A percentile compares a stretch with the other conserved stretches of the same genome.
Evolutionary conservation across 2,329 filamentous ascomycete genomes (phyloP).

Genomic region (Cladophialophora exuberans): DNA sequence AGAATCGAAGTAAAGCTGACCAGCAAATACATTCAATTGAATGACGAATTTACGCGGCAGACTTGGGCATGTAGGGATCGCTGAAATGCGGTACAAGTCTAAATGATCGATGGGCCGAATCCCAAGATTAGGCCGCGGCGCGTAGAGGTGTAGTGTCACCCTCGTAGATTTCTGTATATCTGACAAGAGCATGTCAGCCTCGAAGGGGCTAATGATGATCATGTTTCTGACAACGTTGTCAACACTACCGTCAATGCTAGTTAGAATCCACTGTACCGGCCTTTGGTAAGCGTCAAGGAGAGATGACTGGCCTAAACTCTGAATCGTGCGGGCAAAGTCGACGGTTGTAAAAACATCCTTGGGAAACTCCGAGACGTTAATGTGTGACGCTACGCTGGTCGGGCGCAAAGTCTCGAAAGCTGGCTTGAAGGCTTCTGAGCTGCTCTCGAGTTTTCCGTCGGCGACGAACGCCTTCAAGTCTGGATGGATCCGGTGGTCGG

Average conservation of each 20-base stretch:
- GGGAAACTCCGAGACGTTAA: conserved; percentile 6
- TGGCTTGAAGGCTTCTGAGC: conserved; percentile 9
- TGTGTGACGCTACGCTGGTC: conserved; percentile 10
- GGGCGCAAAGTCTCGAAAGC: conserved; percentile 7
- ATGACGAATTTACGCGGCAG: background rate
- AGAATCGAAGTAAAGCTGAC: background rate
- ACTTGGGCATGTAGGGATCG: background rate
- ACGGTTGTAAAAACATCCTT: background rate
- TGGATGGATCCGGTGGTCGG: background rate
- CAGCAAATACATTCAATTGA: background rate
- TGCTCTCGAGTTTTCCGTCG: background rate
- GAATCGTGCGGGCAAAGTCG: background rate
- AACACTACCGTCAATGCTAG: conserved; percentile 15
- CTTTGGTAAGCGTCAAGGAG: conserved; percentile 53
- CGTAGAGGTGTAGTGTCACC: conserved; percentile 57
- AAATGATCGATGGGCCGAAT: background rate
- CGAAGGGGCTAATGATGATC: conserved; percentile 63
- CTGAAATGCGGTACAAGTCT: background rate
- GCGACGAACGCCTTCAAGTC: background rate
- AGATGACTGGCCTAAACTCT: background rate
- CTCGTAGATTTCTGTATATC: conserved; percentile 40
- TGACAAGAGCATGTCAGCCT: conserved; percentile 58
- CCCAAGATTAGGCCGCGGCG: conserved; percentile 47
- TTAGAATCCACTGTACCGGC: conserved; percentile 60
- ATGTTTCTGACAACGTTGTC: conserved; percentile 37